Evolutionary conservation across 371 early-diverging fungal species (phyloP).

Genomic region (Capillidium heterosporum): DNA sequence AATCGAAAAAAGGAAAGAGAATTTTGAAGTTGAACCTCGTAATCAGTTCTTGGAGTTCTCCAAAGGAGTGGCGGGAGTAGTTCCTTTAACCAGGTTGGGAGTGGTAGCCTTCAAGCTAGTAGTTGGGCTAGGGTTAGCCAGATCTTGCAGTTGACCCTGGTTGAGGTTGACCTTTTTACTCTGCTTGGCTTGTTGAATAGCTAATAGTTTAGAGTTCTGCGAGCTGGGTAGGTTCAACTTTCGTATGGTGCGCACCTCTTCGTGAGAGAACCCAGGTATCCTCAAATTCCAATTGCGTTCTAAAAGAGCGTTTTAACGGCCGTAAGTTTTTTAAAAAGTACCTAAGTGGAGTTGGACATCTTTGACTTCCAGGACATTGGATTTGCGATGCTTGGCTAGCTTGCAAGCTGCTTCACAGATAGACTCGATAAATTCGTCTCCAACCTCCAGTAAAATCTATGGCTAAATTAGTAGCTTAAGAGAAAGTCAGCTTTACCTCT

Average conservation of each 20-base stretch:
- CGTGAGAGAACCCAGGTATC: conserved; percentile 76
- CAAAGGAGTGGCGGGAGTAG: too few species aligned
- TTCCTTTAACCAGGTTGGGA: too few species aligned
- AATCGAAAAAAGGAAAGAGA: too few species aligned
- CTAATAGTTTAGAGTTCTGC: too few species aligned
- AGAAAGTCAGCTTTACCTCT: conserved; percentile 30
- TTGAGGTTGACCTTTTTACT: too few species aligned
- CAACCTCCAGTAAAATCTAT: conserved; percentile 66
- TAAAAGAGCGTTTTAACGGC: conserved; percentile 7
- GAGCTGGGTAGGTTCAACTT: neutral
- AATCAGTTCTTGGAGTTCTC: too few species aligned
- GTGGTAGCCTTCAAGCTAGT: too few species aligned
- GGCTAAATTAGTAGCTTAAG: neutral
- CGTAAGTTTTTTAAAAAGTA: conserved; percentile 11
- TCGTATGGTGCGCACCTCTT: conserved; percentile 19
- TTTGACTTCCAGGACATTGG: conserved; percentile 66
- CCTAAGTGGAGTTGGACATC: conserved; percentile 83
- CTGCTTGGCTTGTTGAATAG: too few species aligned
- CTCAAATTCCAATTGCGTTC: conserved; percentile 90
- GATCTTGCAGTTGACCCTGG: too few species aligned
- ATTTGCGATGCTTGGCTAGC: conserved; percentile 77
- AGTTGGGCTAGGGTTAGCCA: too few species aligned
- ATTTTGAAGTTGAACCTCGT: too few species aligned
- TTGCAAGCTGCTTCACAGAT: conserved; percentile 70
- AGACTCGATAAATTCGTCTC: conserved; percentile 84